phyloP scores from a whole-genome alignment of 192 early-diverging fungal species.

The Rhizoclosmatium sp. region DNA sequence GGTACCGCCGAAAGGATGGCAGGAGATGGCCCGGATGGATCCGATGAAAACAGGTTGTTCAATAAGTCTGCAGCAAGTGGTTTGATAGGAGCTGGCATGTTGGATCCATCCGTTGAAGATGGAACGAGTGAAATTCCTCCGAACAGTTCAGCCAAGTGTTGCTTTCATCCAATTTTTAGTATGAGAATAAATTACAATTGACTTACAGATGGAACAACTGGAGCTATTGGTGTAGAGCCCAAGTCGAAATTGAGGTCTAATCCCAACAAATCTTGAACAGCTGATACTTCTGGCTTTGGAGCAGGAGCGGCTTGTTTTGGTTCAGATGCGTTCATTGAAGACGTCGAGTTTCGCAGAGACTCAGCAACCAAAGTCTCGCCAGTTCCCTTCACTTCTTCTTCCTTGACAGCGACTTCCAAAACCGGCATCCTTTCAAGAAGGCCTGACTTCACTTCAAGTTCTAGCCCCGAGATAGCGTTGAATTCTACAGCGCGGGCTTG shows the following conservation, averaged over 20 bases:
- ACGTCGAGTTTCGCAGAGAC: conserved; percentile 18
- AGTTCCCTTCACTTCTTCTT: conserved; percentile 57
- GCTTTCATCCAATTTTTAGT: background rate
- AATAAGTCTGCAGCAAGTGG: conserved; percentile 39
- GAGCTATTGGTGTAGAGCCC: background rate
- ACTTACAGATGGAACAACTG: background rate
- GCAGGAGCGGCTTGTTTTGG: background rate
- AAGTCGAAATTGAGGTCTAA: conserved; percentile 27
- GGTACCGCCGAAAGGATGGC: too few relatives aligned
- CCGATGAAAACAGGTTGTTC: conserved; percentile 56
- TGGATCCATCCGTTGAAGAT: background rate
- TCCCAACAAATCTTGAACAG: conserved; percentile 6
- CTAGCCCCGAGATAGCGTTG: conserved; percentile 70
- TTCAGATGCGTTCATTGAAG: background rate
- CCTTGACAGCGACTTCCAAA: conserved; percentile 61
- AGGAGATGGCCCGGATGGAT: conserved; percentile 5
- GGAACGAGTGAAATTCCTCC: conserved; percentile 34
- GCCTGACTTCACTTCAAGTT: conserved; percentile 56
- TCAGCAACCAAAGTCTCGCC: conserved; percentile 34
- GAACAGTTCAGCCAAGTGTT: conserved; percentile 25
- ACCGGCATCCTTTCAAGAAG: conserved; percentile 91
- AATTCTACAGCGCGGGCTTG: conserved; percentile 96
- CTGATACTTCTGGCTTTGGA: background rate
- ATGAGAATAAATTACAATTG: background rate
- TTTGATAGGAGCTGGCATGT: conserved; percentile 9